Conservation (phyloP, 768 basidiomycete genomes). For the Auriscalpium orientale region DNA sequence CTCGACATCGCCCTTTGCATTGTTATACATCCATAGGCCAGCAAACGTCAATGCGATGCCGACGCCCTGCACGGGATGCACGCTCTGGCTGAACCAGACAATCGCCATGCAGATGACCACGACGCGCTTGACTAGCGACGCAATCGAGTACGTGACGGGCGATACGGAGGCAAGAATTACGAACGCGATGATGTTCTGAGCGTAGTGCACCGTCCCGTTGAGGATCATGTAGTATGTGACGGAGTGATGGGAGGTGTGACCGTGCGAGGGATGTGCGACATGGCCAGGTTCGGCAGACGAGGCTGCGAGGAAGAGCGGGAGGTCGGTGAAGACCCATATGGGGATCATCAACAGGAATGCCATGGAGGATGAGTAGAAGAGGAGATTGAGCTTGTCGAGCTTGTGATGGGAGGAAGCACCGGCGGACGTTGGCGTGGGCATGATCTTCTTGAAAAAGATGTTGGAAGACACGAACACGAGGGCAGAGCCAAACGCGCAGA, state of each 20-base stretch:
- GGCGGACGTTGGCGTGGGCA: constrained; percentile 53
- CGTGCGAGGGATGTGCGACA: constrained; percentile 38
- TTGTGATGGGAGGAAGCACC: constrained; percentile 46
- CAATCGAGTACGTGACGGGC: constrained; percentile 98
- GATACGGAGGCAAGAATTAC: constrained; percentile 92
- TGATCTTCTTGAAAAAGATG: constrained; percentile 98
- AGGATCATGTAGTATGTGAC: constrained; percentile 80
- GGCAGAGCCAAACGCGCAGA: constrained; percentile 95
- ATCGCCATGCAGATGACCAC: constrained; percentile 98
- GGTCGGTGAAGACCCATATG: constrained; percentile 87
- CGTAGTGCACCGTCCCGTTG: constrained; percentile 95
- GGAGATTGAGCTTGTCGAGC: constrained; percentile 93
- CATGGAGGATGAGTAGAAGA: constrained; percentile 90
- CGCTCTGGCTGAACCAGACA: constrained; percentile 87
- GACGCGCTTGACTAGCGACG: constrained; percentile 95
- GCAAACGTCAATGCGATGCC: constrained; percentile 89
- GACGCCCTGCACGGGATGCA: constrained; percentile 76
- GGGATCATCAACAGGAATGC: constrained; percentile 97
- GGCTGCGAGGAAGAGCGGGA: constrained; percentile 54
- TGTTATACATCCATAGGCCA: constrained; percentile 95
- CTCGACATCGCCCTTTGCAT: constrained; percentile 87
- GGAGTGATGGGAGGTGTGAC: constrained; percentile 46
- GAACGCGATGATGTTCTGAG: constrained; percentile 97
- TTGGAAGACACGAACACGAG: constrained; percentile 96
- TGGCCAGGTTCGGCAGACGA: constrained; percentile 30